These are phyloP conservation scores for Arabidopsis thaliana DNA, from an alignment of 345 rosid genomes.

Conservation along the genomic window DNA sequence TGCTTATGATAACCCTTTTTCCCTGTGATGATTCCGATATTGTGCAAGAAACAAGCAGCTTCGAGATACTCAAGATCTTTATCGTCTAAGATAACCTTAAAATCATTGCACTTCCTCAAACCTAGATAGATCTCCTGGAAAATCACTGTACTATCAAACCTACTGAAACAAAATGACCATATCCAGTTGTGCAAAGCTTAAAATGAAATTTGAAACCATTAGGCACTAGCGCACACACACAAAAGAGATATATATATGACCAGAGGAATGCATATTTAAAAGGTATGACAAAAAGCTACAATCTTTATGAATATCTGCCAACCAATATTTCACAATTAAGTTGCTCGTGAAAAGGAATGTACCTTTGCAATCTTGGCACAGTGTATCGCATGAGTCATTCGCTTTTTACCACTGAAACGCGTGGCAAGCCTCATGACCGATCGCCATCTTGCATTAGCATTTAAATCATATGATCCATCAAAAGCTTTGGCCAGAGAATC, in stretches of 20 bases:
- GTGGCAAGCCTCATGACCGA: conserved; percentile 59
- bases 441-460: conserved; percentile 64
- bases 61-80: conserved; percentile 72
- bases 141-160: conserved; percentile 36
- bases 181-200: conserved; percentile 12
- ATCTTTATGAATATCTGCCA: background rate
- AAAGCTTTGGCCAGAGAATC: conserved; percentile 55
- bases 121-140: conserved; percentile 66
- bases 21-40: conserved; percentile 58
- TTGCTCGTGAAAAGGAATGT: conserved; percentile 22
- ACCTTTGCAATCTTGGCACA: conserved; percentile 70
- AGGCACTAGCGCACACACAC: background rate
- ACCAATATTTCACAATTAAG: background rate
- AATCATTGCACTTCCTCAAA: conserved; percentile 52
- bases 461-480: conserved; percentile 51
- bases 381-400: conserved; percentile 56
- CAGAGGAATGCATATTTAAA: background rate
- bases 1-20: conserved; percentile 80
- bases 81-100: conserved; percentile 45
- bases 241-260: background rate
- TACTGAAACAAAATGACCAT: conserved; percentile 6
- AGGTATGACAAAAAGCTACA: background rate
- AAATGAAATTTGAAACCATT: conserved; percentile 11
- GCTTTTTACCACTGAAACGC: conserved; percentile 56
- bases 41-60: conserved; percentile 83